phyloP scores from a whole-genome alignment of 2,329 filamentous ascomycete species.

The Tolypocladium album region DNA sequence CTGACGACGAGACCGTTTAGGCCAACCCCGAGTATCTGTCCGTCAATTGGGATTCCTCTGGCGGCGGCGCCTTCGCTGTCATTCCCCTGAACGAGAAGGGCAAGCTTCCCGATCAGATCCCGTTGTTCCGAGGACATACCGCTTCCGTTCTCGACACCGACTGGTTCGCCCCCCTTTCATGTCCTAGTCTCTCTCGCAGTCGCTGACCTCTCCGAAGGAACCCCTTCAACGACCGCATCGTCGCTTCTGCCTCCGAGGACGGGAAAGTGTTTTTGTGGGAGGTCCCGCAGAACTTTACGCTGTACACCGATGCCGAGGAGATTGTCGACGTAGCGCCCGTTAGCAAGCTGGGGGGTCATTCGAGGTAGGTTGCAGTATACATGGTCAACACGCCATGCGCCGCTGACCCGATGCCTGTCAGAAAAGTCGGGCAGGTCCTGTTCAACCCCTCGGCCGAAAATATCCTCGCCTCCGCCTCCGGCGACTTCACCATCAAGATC shows the following conservation, averaged over 20 bases:
- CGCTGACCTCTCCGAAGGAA: conserved; percentile 48
- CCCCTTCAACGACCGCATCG: conserved; percentile 87
- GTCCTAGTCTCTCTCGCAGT: conserved; percentile 3
- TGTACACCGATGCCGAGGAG: conserved; percentile 78
- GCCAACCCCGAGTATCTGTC: conserved; percentile 92
- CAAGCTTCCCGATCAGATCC: conserved; percentile 83
- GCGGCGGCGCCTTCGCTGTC: conserved; percentile 93
- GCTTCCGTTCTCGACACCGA: conserved; percentile 94
- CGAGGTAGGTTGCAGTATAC: conserved; percentile 46
- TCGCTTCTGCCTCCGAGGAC: conserved; percentile 92
- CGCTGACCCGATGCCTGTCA: conserved; percentile 22
- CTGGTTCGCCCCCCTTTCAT: conserved; percentile 48
- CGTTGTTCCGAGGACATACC: conserved; percentile 92
- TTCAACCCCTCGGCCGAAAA: conserved; percentile 97
- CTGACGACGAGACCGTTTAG: conserved; percentile 31
- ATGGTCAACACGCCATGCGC: background rate
- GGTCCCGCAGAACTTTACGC: conserved; percentile 77
- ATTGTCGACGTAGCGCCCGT: conserved; percentile 71
- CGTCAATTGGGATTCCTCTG: conserved; percentile 96
- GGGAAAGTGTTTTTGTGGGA: conserved; percentile 96
- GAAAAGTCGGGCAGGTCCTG: conserved; percentile 94
- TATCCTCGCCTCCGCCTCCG: conserved; percentile 87
- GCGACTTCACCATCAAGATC: conserved; percentile 88
- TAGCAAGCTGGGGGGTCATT: conserved; percentile 75
- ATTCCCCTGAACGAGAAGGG: conserved; percentile 84